Base-by-base conservation (phyloP, 345 rosid genomes). In the Gossypium rotundifolium region DNA sequence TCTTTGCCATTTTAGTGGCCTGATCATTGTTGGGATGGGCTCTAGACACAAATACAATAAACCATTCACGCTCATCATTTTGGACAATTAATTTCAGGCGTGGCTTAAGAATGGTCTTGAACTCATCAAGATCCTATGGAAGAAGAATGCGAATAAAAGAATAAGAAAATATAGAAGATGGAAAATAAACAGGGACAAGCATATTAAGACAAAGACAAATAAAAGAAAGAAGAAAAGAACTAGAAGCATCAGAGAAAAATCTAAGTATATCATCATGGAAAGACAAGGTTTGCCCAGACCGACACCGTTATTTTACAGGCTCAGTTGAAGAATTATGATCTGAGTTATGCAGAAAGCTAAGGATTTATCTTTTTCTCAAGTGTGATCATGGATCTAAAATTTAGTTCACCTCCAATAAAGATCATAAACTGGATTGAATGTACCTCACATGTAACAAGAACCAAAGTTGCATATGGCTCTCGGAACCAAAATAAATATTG, bases 391-490 rank as follows among this genome's bases (percentile, higher is more conserved):
- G 51, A 69, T 51, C 59, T 22, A 51, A 69, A 48, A 69, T 25
- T 27, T 5, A 5, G 33, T 51, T 49, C 23, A 12, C 14, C 71
- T 23, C 48, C 14, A 17, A 72, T 46, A 77, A 11, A 67, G 6
- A 49, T 25, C 17, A 40, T 38, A 7, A 53, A 74, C 11, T 48
- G 17, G 14, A 69, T 18, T 33, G 33, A n/a, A 33, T 69, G 46
- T 66, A 95, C 98, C 98, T 95, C 98, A 81, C 99, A 95, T 3
- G 97, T 91, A 68, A 91, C 99, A 51, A 95, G 93, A 81, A 95
- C 90, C 44, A 95, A 77, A 70, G 93, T 90, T 69, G 98, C 96
- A 79, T 90, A 95, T 0, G 98, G 99, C 74, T 95, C 99, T 62
- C 97, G 80, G 77, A 93, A 95, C 96, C 97, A 95, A 80, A 85